Evolutionary conservation across 441 rosid genomes (phyloP).

Genomic region (Geranium incanum): DNA sequence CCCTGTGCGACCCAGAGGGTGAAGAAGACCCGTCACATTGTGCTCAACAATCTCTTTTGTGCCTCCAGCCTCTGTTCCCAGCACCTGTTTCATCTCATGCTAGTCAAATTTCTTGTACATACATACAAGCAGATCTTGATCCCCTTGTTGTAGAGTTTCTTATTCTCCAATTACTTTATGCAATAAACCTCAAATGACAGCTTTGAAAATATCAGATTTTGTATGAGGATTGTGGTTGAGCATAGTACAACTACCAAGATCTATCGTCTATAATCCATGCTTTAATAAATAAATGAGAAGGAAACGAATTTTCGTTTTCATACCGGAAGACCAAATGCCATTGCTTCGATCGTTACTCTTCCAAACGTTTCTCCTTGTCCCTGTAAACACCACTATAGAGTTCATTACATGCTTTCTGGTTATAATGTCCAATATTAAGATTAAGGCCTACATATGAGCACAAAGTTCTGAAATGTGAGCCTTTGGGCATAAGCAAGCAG

Average conservation of each 20-base stretch:
- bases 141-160: not conserved
- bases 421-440: not conserved
- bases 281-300: not conserved
- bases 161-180: not conserved
- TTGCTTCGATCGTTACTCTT: conserved; percentile 93
- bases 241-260: too few species aligned
- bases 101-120: not conserved
- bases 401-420: conserved; percentile 16
- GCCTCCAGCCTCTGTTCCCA: conserved; percentile 95
- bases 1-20: conserved; percentile 66
- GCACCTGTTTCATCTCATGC: conserved; percentile 39
- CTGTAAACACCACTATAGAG: conserved; percentile 31
- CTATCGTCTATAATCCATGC: not conserved
- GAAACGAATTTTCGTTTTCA: conserved; percentile 19
- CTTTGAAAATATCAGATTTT: not conserved
- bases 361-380: conserved; percentile 95
- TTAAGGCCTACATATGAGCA: not conserved
- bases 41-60: conserved; percentile 76
- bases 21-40: conserved; percentile 78
- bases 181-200: not conserved
- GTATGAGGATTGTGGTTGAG: not conserved
- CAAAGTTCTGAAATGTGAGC: not conserved
- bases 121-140: not conserved
- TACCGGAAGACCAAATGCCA: conserved; percentile 93
- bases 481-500: conserved; percentile 1